Percentiles rank a stretch among this genome's conserved stretches.
Evolutionary conservation across 1,284 basidiomycete species (phyloP).

Genomic region (Ganoderma lucidum): DNA sequence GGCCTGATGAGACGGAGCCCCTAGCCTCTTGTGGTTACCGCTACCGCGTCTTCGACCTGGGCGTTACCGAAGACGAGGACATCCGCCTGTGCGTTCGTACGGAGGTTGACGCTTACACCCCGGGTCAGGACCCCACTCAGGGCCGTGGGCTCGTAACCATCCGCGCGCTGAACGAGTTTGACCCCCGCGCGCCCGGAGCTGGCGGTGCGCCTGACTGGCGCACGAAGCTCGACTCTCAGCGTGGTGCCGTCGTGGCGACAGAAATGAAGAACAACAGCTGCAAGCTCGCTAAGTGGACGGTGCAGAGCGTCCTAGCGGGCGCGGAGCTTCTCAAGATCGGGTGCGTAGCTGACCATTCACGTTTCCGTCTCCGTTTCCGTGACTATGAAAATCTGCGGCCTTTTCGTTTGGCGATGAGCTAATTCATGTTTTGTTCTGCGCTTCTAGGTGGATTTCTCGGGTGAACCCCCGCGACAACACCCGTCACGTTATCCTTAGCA

Average conservation of each 20-base stretch:
- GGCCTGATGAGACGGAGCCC: constrained; percentile 92
- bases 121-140: constrained; percentile 68
- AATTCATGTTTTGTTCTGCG: neutral
- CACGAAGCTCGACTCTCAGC: constrained; percentile 93
- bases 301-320: constrained; percentile 95
- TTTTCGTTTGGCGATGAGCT: neutral
- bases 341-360: constrained; percentile 52
- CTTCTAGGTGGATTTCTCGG: constrained; percentile 86
- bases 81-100: constrained; percentile 94
- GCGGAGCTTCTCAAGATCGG: constrained; percentile 99
- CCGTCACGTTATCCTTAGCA: constrained; percentile 95
- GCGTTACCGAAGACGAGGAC: constrained; percentile 89
- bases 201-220: constrained; percentile 98
- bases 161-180: constrained; percentile 97
- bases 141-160: constrained; percentile 91
- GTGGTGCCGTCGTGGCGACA: constrained; percentile 97
- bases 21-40: constrained; percentile 96
- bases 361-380: neutral
- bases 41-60: constrained; percentile 96
- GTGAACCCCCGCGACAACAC: constrained; percentile 94
- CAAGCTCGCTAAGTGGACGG: constrained; percentile 98
- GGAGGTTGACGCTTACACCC: constrained; percentile 92
- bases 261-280: constrained; percentile 99
- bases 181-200: constrained; percentile 89
- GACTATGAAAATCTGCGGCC: neutral